phyloP scores from a whole-genome alignment of 192 early-diverging fungal species.

The Entophlyctis helioformis region DNA sequence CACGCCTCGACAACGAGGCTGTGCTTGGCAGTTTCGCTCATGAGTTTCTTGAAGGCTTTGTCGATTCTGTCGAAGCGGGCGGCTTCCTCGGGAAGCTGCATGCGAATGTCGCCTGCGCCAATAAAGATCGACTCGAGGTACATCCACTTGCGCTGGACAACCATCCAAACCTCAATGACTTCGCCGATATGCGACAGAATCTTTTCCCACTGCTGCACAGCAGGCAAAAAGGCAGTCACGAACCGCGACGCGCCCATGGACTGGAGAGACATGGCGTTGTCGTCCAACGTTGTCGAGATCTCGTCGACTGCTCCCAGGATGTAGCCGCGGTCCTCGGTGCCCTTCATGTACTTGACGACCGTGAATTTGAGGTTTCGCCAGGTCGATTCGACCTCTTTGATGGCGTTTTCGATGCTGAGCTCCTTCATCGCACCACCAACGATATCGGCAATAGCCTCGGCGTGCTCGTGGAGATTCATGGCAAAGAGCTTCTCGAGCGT shows the following conservation, averaged over 20 bases:
- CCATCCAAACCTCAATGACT: slow-evolving; percentile 48
- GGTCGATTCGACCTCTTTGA: slow-evolving; percentile 42
- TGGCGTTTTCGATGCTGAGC: slow-evolving; percentile 43
- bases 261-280: slow-evolving; percentile 43
- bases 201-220: slow-evolving; percentile 52
- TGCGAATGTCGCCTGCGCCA: slow-evolving; percentile 42
- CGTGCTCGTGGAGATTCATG: slow-evolving; percentile 42
- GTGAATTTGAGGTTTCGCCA: slow-evolving; percentile 42
- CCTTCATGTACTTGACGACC: slow-evolving; percentile 45
- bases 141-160: slow-evolving; percentile 49
- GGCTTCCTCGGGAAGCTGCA: slow-evolving; percentile 50
- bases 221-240: slow-evolving; percentile 38
- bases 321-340: slow-evolving; percentile 47
- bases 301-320: slow-evolving; percentile 48
- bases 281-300: slow-evolving; percentile 38
- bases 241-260: slow-evolving; percentile 44
- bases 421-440: slow-evolving; percentile 47
- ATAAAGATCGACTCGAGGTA: slow-evolving; percentile 52
- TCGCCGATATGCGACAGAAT: slow-evolving; percentile 43
- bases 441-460: slow-evolving; percentile 42
- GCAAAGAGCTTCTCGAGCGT: slow-evolving; percentile 42
- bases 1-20: slow-evolving; percentile 39
- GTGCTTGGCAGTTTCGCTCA: slow-evolving; percentile 45
- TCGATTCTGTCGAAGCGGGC: slow-evolving; percentile 44
- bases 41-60: slow-evolving; percentile 47